Conservation (phyloP, 352 stramenopile genomes). For the Globisporangium mamillatum region DNA sequence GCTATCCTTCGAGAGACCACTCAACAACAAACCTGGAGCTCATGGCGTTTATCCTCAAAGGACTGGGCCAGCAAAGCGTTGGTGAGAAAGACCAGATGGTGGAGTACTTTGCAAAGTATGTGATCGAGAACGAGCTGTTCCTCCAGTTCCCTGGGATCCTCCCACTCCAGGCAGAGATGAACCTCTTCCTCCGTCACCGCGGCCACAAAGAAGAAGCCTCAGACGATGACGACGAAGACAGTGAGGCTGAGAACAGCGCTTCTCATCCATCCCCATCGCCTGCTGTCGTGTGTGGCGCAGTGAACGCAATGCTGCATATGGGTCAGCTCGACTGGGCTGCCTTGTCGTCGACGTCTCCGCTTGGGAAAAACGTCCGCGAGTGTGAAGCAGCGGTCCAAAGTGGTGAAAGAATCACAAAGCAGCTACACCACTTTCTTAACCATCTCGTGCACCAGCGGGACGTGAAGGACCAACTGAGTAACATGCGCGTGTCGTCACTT, state of each 20-base stretch:
- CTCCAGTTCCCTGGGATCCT: conserved; percentile 45
- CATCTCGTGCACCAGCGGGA: conserved; percentile 29
- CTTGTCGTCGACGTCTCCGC: conserved; percentile 33
- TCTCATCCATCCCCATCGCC: conserved; percentile 16
- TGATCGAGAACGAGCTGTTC: conserved; percentile 10
- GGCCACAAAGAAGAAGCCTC: not conserved
- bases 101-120: conserved; percentile 31
- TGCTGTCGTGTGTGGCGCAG: conserved; percentile 27
- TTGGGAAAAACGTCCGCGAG: conserved; percentile 25
- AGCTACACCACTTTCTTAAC: conserved; percentile 32
- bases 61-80: not conserved
- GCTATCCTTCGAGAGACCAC: conserved; percentile 15
- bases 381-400: conserved; percentile 31
- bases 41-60: conserved; percentile 31
- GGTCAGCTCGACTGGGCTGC: conserved; percentile 42
- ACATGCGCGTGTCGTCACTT: conserved; percentile 36
- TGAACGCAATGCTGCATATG: conserved; percentile 48
- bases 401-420: conserved; percentile 16
- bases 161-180: conserved; percentile 53
- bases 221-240: not conserved
- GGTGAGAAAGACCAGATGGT: conserved; percentile 29
- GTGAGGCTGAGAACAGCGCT: not conserved
- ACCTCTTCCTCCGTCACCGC: conserved; percentile 41
- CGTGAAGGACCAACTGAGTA: conserved; percentile 37
- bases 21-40: conserved; percentile 25